A percentile compares a stretch with the other conserved stretches of the same genome.
Conservation (phyloP, 106 monocot genomes). For the Acorus calamus region DNA sequence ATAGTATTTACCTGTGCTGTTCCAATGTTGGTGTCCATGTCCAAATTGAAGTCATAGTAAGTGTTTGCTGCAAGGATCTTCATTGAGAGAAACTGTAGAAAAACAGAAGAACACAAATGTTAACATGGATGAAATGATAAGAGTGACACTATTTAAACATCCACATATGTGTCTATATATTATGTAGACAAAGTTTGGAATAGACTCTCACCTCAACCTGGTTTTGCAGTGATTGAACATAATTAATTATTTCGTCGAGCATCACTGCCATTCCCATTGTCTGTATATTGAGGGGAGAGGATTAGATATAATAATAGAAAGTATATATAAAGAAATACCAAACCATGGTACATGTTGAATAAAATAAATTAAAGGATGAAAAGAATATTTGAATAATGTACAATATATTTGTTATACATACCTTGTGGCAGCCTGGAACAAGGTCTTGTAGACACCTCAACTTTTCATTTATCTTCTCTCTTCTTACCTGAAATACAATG, state of each 20-base stretch:
- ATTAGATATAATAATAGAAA: too few species aligned
- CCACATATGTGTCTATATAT: not conserved
- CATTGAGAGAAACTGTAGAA: conserved; percentile 63
- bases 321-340: too few species aligned
- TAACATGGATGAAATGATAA: not conserved
- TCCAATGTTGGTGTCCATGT: conserved; percentile 17
- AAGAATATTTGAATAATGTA: not conserved
- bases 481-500: conserved; percentile 34
- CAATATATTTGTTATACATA: conserved; percentile 5
- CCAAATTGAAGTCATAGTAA: conserved; percentile 34
- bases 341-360: not conserved
- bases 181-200: not conserved
- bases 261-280: conserved; percentile 60
- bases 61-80: conserved; percentile 55
- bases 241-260: conserved; percentile 76
- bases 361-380: not conserved
- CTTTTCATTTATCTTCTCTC: conserved; percentile 57
- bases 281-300: conserved; percentile 11
- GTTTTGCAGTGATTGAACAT: conserved; percentile 66
- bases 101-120: conserved; percentile 1
- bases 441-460: conserved; percentile 51
- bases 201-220: conserved; percentile 49
- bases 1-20: conserved; percentile 6
- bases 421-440: conserved; percentile 68
- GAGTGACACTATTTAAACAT: not conserved